Conservation (phyloP, 306 rosid genomes). For the Cicer pinnatifidum region DNA sequence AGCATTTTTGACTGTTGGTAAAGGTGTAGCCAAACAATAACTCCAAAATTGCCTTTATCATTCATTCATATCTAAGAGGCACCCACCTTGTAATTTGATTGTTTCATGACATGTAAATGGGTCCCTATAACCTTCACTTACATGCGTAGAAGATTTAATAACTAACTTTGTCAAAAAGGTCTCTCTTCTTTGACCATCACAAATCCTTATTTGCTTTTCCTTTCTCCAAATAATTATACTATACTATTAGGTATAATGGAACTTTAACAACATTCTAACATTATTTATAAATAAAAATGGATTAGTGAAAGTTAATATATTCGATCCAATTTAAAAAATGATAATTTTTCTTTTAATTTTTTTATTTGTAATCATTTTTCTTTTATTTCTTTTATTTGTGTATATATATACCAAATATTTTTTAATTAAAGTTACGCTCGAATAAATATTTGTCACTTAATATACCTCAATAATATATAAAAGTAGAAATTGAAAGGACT, state of each 20-base stretch:
- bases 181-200: constrained; percentile 47
- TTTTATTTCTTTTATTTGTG: too few species aligned
- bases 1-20: background rate
- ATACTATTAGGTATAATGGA: constrained; percentile 35
- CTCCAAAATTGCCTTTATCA: constrained; percentile 51
- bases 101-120: constrained; percentile 46
- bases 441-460: background rate
- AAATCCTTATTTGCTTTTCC: constrained; percentile 34
- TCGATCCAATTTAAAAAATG: too few species aligned
- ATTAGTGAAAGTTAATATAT: too few species aligned
- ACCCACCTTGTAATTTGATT: constrained; percentile 50
- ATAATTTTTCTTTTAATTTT: too few species aligned
- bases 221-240: constrained; percentile 38
- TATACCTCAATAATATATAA: constrained; percentile 19
- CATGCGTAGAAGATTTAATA: constrained; percentile 43
- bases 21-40: constrained; percentile 47
- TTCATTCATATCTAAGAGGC: constrained; percentile 51
- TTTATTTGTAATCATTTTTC: too few species aligned
- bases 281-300: too few species aligned
- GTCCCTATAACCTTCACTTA: constrained; percentile 48
- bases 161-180: constrained; percentile 44
- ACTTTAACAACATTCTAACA: constrained; percentile 15
- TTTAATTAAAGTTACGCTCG: too few species aligned
- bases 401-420: too few species aligned
- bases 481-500: constrained; percentile 33